Base-by-base conservation (phyloP, 1,284 basidiomycete genomes). In the Flammula alnicola region DNA sequence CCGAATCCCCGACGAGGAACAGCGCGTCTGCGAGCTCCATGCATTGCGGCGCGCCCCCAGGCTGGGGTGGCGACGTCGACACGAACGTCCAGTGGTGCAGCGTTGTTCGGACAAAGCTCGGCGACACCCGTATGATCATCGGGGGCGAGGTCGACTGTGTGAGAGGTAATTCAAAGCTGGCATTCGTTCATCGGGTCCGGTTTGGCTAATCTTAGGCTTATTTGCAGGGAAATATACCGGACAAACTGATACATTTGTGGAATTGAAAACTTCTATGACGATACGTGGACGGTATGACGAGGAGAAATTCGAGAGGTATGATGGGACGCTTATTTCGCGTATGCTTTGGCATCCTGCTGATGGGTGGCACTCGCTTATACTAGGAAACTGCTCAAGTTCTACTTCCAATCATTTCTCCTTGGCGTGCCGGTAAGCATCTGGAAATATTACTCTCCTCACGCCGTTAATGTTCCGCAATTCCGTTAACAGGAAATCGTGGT, bases 71-170 rank as follows among this genome's bases (percentile, higher is more conserved):
- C 0, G 86, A 91, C 54, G 92, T 98, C 7, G 84, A 98, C 64
- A 97, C 93, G 4, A 98, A 98, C 62, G 84, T 93, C 0, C 95
- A 98, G 66, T 98, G 95, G 95, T 98, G 95, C 65, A 88, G 85
- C 55, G 85, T 99, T 20, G 90, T 96, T 37, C 91, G 93, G 65
- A 94, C 93, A 2, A 93, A 92, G 52, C 80, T 98, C 4, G 93
- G 88, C 0, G 77, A 84, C 44, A 81, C 80, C 29, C 80, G 93
- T 14, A 73, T 97, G 39, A 76, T 96, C 45, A 83, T 98, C 26
- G 95, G 95, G 0, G 96, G 96, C 10, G 95, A 98, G 69, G 95
- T 98, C 1, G 95, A 99, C 67, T 98, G 95, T 62, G 86, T 96
- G 12, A 75, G 83, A 63, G 88, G 91, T 91, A 51, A n/a, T n/a